Conservation (phyloP, 345 rosid genomes). For the Kandelia obovata region DNA sequence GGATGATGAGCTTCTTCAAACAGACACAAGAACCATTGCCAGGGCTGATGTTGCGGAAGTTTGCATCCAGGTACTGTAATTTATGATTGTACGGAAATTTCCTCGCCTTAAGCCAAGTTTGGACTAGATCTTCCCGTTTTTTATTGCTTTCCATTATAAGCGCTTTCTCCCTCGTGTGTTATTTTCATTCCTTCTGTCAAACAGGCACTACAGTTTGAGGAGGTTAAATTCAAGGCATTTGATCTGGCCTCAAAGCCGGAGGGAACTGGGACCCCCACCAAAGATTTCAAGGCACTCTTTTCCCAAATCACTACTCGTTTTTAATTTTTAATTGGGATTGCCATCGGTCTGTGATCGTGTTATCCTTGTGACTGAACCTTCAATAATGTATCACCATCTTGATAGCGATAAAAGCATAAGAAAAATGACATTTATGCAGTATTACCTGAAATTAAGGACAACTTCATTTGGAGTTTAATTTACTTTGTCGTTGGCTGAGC, state of each 20-base stretch:
- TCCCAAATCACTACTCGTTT: constrained; percentile 58
- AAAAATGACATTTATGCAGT: background rate
- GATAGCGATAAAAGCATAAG: background rate
- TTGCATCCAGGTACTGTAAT: constrained; percentile 56
- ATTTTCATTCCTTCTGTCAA: background rate
- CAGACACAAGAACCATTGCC: constrained; percentile 66
- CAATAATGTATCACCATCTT: background rate
- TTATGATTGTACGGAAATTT: background rate
- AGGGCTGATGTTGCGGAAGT: constrained; percentile 90
- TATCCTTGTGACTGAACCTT: background rate
- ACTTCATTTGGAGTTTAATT: background rate
- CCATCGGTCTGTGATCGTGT: background rate
- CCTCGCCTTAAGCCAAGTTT: no score
- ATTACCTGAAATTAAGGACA: background rate
- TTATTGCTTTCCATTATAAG: constrained; percentile 2
- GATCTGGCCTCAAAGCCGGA: constrained; percentile 91
- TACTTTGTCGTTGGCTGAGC: no score
- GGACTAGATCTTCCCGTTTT: no score
- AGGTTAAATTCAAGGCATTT: constrained; percentile 77
- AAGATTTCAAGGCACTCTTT: constrained; percentile 81
- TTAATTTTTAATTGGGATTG: constrained; percentile 24
- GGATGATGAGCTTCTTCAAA: constrained; percentile 93
- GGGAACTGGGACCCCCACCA: constrained; percentile 77
- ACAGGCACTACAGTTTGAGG: constrained; percentile 76
- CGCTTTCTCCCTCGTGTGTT: background rate